Evolutionary conservation across 345 rosid species (phyloP), one percentile per base, ranked within the genome.

Genomic region (Noccaea caerulescens): DNA sequence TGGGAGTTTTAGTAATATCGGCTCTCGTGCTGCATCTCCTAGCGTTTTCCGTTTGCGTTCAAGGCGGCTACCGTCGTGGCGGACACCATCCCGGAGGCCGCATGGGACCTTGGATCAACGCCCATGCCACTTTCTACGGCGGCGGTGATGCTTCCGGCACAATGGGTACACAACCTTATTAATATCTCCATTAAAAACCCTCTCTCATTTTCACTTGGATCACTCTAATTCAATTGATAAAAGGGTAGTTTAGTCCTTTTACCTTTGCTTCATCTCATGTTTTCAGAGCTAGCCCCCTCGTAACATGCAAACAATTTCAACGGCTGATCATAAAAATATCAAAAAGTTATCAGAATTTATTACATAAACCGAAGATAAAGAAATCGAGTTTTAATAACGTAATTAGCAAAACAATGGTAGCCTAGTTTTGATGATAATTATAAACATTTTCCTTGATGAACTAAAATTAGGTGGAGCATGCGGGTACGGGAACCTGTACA

Each of bases 81-180:
- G 60, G 68, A 20, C 76, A 58, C 66, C 79, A 53, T 46, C 53
- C 34, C 0, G 79, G 73, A 36, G 85, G 82, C 2, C 75, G 63
- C 38, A 41, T 63, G 51, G 91, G 88, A 52, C 82, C 84, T 12
- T 88, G 94, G 94, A 80, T 36, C 27, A 82, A 81, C 66, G 94
- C 91, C 68, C 94, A 82, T 75, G 94, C 94, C 58, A 88, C 94
- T 47, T 88, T 88, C 75, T 86, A 86, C 61, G 94, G 94, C 5
- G 89, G 89, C 2, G 88, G 88, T 46, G 94, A 88, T 76, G 94
- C 94, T 66, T 88, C 94, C 34, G 94, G 94, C n/a, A 88, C 94
- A 32, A 88, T 86, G 91, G 94, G 94, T 86, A 80, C 10, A 2
- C 9, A 33, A 74, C 44, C 34, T 63, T 20, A 41, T 7, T 36